Percentiles rank a stretch among this genome's conserved stretches.
Conservation (phyloP, 164 flowering plant species). For the Chimonanthus praecox region DNA sequence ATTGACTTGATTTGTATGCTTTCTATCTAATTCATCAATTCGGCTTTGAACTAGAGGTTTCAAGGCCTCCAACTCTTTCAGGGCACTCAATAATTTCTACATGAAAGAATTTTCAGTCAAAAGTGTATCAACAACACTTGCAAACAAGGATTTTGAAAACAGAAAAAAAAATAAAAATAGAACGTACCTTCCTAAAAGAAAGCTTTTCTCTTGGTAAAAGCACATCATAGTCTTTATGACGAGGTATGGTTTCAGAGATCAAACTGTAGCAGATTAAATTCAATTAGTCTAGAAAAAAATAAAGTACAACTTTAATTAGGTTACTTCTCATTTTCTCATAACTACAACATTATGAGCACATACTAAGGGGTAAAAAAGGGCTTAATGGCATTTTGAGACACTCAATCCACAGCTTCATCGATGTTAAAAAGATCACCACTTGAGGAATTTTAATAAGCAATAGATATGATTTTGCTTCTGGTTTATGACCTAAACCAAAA, state of each 20-base stretch:
- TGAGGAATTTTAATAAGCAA: too few species aligned
- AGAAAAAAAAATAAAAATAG: not conserved
- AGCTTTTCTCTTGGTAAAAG: conserved; percentile 38
- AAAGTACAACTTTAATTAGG: too few species aligned
- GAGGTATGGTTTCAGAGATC: conserved; percentile 82
- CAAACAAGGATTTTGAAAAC: not conserved
- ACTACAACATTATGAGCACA: too few species aligned
- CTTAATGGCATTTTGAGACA: too few species aligned
- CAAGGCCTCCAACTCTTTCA: conserved; percentile 74
- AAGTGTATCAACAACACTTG: not conserved
- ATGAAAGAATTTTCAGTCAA: conserved; percentile 15
- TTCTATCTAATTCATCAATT: conserved; percentile 46
- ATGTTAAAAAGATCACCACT: too few species aligned
- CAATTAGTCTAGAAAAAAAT: not conserved
- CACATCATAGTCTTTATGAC: conserved; percentile 67
- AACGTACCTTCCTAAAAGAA: conserved; percentile 49
- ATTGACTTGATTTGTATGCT: conserved; percentile 29
- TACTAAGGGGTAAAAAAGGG: too few species aligned
- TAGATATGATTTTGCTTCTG: too few species aligned
- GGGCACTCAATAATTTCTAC: conserved; percentile 53
- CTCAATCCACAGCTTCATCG: too few species aligned
- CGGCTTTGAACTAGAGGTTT: conserved; percentile 58
- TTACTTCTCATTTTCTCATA: too few species aligned
- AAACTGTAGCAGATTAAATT: conserved; percentile 49
- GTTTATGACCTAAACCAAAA: too few species aligned